Percentiles rank a stretch among this genome's conserved stretches.
Evolutionary conservation across 192 early-diverging fungal species (phyloP).

Genomic region (Umbelopsis isabellina): DNA sequence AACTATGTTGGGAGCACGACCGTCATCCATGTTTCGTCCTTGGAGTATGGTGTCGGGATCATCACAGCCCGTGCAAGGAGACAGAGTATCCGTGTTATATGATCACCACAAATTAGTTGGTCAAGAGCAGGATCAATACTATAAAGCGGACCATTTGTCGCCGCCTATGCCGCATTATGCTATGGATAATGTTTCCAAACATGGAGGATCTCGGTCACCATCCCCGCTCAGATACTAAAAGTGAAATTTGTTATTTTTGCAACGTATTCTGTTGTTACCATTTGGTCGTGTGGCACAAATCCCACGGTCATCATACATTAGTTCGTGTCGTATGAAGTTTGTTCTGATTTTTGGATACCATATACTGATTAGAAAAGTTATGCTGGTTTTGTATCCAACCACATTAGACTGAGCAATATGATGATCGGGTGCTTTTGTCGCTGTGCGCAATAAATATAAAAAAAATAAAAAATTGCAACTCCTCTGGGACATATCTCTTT

Average conservation of each 20-base stretch:
- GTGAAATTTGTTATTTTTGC: background rate
- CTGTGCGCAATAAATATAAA: background rate
- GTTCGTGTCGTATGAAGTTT: no score
- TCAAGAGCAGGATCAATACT: constrained; percentile 9
- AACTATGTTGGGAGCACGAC: constrained; percentile 16
- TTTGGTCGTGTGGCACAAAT: background rate
- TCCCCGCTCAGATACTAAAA: constrained; percentile 20
- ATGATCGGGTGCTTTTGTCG: background rate
- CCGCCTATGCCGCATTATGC: constrained; percentile 15
- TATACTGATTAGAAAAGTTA: no score
- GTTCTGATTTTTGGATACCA: no score
- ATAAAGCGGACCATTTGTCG: background rate
- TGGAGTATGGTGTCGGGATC: constrained; percentile 22
- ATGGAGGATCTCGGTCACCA: background rate
- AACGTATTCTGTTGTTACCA: background rate
- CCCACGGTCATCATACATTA: constrained; percentile 5
- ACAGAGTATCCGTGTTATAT: constrained; percentile 13
- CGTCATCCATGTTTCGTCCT: constrained; percentile 21
- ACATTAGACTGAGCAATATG: no score
- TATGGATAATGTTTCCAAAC: constrained; percentile 1
- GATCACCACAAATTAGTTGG: background rate
- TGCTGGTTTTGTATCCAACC: no score
- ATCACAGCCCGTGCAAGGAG: background rate
- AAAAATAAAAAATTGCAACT: constrained; percentile 16
- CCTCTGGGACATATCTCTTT: background rate